Base-by-base conservation (phyloP, 2,329 filamentous ascomycete genomes). In the Xylariaceae sp. region DNA sequence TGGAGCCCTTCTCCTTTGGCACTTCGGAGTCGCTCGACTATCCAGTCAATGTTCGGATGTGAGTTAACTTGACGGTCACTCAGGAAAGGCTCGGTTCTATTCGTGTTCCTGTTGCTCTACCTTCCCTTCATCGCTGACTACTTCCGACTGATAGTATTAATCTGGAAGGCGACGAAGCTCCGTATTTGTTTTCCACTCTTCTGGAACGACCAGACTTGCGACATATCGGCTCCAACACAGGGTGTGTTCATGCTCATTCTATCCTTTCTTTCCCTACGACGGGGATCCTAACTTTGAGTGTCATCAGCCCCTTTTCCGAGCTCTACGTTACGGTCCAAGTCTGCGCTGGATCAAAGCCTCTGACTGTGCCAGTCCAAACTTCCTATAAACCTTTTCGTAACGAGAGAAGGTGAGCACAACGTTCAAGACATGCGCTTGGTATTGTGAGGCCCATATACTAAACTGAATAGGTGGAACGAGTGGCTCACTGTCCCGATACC, bases 1-100 rank as follows among this genome's bases (percentile, higher is more conserved):
- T 96, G 90, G 94, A 99, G 74, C 87, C 91, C 50, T 96, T 96
- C 73, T 95, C 91, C 32, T 97, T 97, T 76, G 91, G 90, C 63
- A 89, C 86, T 67, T 96, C 94, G 56, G 87, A 90, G 62, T 85
- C 89, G 71, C 79, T 97, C 64, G 80, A 90, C 64, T 82, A 91
- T 61, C 84, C 88, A 26, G 78, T 87, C 63, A 83, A 77, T 73
- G 76, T 87, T 65, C 81, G 83, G 71, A 84, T 87, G 83, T 84
- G 66, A 61, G 77, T 63, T 47, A 8, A 4, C 42, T 26, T 46
- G 29, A 5, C 35, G 42, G 8, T n/a, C 11, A n/a, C 12, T 48
- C 11, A 6, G 12, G 4, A 32, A 8, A 40, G 50, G 31, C 12
- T 29, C 52, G n/a, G 12, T 8, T 27, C 37, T 40, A 32, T 34